Evolutionary conservation across 2,329 filamentous ascomycete genomes (phyloP), one percentile per base, ranked within the genome.

Genomic region (Karstenula rhodostoma): DNA sequence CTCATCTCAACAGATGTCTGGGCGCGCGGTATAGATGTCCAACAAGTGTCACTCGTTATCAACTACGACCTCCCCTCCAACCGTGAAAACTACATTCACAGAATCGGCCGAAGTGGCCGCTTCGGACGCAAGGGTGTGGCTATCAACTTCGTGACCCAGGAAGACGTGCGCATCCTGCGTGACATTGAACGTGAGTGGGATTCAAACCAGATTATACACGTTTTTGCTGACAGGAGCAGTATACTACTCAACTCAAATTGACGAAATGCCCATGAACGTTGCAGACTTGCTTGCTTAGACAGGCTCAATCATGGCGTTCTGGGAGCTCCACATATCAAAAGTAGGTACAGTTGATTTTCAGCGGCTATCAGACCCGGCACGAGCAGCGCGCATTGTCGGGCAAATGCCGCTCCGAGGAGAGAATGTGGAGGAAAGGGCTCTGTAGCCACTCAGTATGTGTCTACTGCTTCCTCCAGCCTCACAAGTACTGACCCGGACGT

Each of bases 61-160:
- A 99, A 99, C 84, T 99, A 99, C 80, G 95, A 99, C 78, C 85
- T 99, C 61, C 95, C 95, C 3, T 95, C 91, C 81, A 98, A 99
- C 81, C 93, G 95, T 86, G 95, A 99, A 82, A 99, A 99, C 84
- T 99, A 99, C 81, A 98, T 99, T 80, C 95, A 99, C 84, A 90
- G 95, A 71, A 99, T 99, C 73, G 95, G 95, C 77, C 89, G 95
- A 77, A 95, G 92, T 77, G 95, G 95, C 71, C 89, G 95, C 69
- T 99, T 99, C 73, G 95, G 95, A 73, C 89, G 95, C 74, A 99
- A 99, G 85, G 95, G 95, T 86, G 95, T 99, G 67, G 95, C 95
- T 40, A 99, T 99, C 86, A 99, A 99, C 84, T 99, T 99, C 76
- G 95, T 99, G 68, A 99, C 95, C 2, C 96, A 92, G 75, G 95